Base-by-base conservation (phyloP, 148 eudicot species). In the Cornus suecica region DNA sequence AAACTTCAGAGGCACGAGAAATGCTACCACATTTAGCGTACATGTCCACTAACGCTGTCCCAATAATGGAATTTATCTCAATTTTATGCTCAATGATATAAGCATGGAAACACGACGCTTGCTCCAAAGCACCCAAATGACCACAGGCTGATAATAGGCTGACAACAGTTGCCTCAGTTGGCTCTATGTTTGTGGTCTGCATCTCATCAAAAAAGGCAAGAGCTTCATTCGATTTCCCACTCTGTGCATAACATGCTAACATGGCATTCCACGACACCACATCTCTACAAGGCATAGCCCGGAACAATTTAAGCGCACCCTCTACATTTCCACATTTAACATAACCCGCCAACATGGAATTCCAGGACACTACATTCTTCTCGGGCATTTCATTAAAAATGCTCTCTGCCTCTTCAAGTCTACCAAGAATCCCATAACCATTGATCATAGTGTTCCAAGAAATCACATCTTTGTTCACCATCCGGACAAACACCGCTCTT, bases 331-430 rank as follows among this genome's bases (percentile, higher is more conserved):
- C 86, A 78, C 79, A 70, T 69, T 81, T 84, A 24, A 45, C 84
- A 32, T 71, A 78, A 16, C 75, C 78, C 5, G 74, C 79, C 66
- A 81, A 70, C 84, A 81, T 68, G 5, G 84, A 78, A 45, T 80
- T 84, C 83, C 84, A 84, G 6, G 86, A 77, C 11, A 81, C 63
- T 14, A 72, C 51, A 74, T 77, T 80, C 70, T 79, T 84, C 37
- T 74, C 48, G 15, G 86, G 86, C 86, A 84, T 84, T 70, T 75
- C 68, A 67, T 84, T 83, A 18, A 84, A 83, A 79, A 84, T 65
- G 20, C 61, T 71, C 45, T 70, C 66, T 52, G 83, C 86, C 41
- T 77, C 81, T 18, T 72, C 81, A 22, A 80, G 65, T 25, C 65
- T 64, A 25, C 81, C 83, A 31, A 54, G 37, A 70, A 77, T 66